phyloP scores from a whole-genome alignment of 164 flowering plant species.

The Tetracentron sinense region DNA sequence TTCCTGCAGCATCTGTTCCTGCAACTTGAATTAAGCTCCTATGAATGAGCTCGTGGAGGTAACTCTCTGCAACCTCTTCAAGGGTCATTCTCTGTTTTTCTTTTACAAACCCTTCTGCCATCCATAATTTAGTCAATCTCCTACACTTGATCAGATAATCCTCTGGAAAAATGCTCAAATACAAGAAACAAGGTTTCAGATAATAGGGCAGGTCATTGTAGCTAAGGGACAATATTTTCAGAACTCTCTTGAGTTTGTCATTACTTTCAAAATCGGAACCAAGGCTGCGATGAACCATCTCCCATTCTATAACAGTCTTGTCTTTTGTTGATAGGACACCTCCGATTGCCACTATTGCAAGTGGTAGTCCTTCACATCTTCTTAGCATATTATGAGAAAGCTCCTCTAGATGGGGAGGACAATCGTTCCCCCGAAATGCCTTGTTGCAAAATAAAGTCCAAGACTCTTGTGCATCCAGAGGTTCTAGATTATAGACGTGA shows the following conservation, averaged over 20 bases:
- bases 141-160: background rate
- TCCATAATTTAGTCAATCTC: background rate
- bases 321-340: slow-evolving; percentile 6
- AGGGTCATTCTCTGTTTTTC: background rate
- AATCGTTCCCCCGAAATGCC: background rate
- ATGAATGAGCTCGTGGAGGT: too few species aligned
- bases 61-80: slow-evolving; percentile 1
- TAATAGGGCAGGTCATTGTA: slow-evolving; percentile 9
- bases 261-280: background rate
- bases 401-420: slow-evolving; percentile 4
- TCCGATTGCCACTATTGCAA: slow-evolving; percentile 2
- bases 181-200: slow-evolving; percentile 9
- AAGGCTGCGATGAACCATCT: background rate
- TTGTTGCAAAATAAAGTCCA: background rate
- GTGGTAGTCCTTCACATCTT: too few species aligned
- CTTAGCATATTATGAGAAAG: slow-evolving; percentile 1
- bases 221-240: background rate
- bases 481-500: background rate
- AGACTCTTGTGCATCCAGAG: background rate
- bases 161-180: slow-evolving; percentile 11
- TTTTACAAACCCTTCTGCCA: slow-evolving; percentile 11
- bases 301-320: background rate
- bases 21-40: too few species aligned
- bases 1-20: background rate
- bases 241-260: too few species aligned